These are phyloP conservation scores for Cephalotrichum gorgonifer DNA, from an alignment of 2,329 filamentous ascomycete species.

Conservation along the genomic window DNA sequence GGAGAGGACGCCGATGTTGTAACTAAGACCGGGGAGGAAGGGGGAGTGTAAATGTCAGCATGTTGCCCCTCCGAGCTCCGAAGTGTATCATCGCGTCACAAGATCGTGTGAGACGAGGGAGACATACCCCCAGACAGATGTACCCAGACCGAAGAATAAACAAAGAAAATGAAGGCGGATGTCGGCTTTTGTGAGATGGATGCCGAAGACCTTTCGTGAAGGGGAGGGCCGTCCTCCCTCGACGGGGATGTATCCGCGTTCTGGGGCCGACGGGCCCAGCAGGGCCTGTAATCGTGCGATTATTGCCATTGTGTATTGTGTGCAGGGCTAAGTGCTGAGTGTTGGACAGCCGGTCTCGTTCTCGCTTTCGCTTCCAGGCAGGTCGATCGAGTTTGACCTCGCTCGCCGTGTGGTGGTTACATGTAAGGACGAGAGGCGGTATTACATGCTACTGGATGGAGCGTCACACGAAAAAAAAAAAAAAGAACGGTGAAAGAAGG, in stretches of 20 bases:
- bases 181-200: conserved; percentile 17
- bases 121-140: conserved; percentile 40
- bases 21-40: conserved; percentile 20
- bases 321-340: neutral
- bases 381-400: neutral
- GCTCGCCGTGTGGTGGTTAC: too few relatives aligned
- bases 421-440: too few relatives aligned
- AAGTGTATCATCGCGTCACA: too few relatives aligned
- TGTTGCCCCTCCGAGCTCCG: too few relatives aligned
- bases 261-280: neutral
- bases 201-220: neutral
- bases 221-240: neutral
- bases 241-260: conserved; percentile 1
- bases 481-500: neutral
- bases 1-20: conserved; percentile 47
- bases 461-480: neutral
- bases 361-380: neutral
- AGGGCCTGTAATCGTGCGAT: neutral
- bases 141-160: conserved; percentile 36
- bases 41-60: neutral
- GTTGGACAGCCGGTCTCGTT: too few relatives aligned
- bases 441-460: neutral
- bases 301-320: neutral
- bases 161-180: conserved; percentile 27
- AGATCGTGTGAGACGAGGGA: neutral